These are phyloP conservation scores for Clavaria fumosa DNA, from an alignment of 768 basidiomycete species.

Conservation along the genomic window DNA sequence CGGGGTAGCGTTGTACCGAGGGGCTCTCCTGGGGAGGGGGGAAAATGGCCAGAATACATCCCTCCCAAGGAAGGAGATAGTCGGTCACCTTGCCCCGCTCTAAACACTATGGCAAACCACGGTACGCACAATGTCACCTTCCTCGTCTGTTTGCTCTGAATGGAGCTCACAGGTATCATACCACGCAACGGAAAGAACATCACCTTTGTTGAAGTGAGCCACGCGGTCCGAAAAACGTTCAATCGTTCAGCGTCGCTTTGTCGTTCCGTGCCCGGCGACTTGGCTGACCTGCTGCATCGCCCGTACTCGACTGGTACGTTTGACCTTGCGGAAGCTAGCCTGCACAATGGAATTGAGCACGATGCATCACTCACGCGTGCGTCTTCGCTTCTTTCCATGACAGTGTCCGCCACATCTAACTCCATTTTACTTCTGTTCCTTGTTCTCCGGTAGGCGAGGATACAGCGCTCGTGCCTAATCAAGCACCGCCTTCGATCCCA, in stretches of 20 bases:
- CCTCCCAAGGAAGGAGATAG: constrained; percentile 49
- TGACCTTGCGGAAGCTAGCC: constrained; percentile 48
- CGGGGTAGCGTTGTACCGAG: constrained; percentile 40
- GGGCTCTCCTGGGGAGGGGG: constrained; percentile 40
- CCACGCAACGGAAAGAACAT: constrained; percentile 57
- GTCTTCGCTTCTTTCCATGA: too few species aligned
- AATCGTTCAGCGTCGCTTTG: constrained; percentile 61
- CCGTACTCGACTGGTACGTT: constrained; percentile 43
- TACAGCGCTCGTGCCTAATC: constrained; percentile 28
- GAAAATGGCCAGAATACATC: constrained; percentile 54
- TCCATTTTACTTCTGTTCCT: constrained; percentile 16
- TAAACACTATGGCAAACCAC: constrained; percentile 76
- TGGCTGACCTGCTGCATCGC: constrained; percentile 41
- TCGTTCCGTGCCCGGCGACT: constrained; percentile 45
- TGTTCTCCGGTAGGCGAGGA: constrained; percentile 36
- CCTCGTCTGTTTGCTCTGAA: not conserved
- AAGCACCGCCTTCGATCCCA: constrained; percentile 32
- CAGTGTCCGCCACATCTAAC: too few species aligned
- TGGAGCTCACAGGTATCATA: constrained; percentile 39
- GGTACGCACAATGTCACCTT: constrained; percentile 27
- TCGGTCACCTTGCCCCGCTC: constrained; percentile 54
- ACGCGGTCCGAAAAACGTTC: constrained; percentile 37
- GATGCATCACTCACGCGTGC: constrained; percentile 47
- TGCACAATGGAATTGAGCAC: constrained; percentile 68
- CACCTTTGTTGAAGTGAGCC: constrained; percentile 35